These are phyloP conservation scores for Claviceps cyperi DNA, from an alignment of 2,329 filamentous ascomycete species.

Conservation along the genomic window DNA sequence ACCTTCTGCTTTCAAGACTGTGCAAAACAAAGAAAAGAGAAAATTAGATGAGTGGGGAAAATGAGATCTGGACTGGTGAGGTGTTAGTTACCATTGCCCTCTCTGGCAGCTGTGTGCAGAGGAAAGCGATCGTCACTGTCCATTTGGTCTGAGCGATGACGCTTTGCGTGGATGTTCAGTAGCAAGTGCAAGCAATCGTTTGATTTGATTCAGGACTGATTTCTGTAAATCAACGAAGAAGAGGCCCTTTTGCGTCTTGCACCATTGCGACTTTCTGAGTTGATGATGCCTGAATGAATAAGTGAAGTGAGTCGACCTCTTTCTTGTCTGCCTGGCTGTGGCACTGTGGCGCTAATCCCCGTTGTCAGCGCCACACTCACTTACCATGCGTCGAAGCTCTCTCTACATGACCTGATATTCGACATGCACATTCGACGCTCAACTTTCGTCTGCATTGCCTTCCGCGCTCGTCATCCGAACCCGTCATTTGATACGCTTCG, in stretches of 20 bases:
- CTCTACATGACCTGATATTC: no score
- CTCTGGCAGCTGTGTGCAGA: constrained; percentile 74
- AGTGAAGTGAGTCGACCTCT: background rate
- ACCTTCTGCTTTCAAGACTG: constrained; percentile 9
- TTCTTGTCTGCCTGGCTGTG: background rate
- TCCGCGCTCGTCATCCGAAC: background rate
- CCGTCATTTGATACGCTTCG: background rate
- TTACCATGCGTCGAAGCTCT: no score
- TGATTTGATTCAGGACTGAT: no score
- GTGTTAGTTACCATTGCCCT: constrained; percentile 60
- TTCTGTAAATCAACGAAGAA: background rate
- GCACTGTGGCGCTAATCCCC: constrained; percentile 1
- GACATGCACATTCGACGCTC: no score
- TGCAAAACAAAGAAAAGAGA: background rate
- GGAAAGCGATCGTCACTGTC: constrained; percentile 51
- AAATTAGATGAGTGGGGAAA: background rate
- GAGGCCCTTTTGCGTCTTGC: background rate
- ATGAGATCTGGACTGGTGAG: background rate
- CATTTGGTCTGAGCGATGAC: constrained; percentile 8
- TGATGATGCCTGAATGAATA: background rate
- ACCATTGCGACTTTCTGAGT: background rate
- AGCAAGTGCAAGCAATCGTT: no score
- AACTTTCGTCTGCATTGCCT: no score
- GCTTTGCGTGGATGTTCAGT: no score
- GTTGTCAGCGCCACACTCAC: constrained; percentile 13